phyloP scores from a whole-genome alignment of 345 rosid genomes.

The Conringia planisiliqua region DNA sequence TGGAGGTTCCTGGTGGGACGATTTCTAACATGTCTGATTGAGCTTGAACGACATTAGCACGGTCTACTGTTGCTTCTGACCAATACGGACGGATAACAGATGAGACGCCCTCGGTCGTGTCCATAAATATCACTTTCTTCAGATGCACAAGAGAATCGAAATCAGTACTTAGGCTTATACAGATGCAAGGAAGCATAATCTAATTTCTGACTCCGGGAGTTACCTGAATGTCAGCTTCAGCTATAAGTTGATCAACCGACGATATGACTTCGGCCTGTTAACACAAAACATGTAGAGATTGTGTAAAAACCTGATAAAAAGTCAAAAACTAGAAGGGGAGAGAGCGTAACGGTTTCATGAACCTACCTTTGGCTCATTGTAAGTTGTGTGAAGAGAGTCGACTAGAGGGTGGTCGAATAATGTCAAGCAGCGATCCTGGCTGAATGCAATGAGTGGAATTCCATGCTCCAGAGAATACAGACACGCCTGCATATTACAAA shows the following conservation, averaged over 20 bases:
- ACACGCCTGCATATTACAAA: constrained; percentile 51
- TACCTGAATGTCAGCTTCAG: constrained; percentile 85
- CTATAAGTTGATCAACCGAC: constrained; percentile 66
- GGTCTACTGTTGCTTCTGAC: constrained; percentile 68
- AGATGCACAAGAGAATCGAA: constrained; percentile 22
- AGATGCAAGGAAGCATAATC: not conserved
- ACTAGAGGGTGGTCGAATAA: constrained; percentile 82
- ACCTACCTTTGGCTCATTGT: constrained; percentile 79
- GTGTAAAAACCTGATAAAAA: not conserved
- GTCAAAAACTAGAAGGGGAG: not conserved
- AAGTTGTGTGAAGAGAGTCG: constrained; percentile 64
- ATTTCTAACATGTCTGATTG: constrained; percentile 88
- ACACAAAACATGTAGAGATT: constrained; percentile 6
- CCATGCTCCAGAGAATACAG: constrained; percentile 71
- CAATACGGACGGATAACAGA: constrained; percentile 69
- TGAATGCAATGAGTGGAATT: constrained; percentile 87
- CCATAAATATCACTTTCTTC: constrained; percentile 76
- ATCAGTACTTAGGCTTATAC: not conserved
- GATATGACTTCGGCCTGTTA: constrained; percentile 88
- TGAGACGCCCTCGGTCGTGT: constrained; percentile 70
- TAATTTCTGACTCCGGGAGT: not conserved
- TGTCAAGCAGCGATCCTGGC: constrained; percentile 78
- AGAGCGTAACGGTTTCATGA: not conserved
- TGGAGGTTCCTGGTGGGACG: constrained; percentile 78
- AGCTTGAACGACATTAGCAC: constrained; percentile 74